Conservation (phyloP, 164 flowering plant genomes). For the Liriodendron chinense region DNA sequence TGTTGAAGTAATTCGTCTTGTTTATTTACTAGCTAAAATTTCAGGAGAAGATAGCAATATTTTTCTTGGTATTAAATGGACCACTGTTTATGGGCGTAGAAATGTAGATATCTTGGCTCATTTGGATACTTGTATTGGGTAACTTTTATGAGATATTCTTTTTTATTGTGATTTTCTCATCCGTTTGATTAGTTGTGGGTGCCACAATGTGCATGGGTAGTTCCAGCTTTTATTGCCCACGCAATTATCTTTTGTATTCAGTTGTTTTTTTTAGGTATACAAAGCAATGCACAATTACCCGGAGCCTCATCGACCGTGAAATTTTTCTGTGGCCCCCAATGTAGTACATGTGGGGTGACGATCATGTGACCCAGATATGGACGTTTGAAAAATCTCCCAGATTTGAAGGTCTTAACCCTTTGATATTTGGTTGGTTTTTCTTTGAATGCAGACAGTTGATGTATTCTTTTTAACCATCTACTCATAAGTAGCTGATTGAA, state of each 20-base stretch:
- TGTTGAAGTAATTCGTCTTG: too few species aligned
- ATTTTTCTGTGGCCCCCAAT: neutral
- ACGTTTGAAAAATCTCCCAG: neutral
- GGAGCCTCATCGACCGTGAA: too few species aligned
- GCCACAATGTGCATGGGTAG: conserved; percentile 5
- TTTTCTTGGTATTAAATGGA: too few species aligned
- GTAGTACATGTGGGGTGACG: too few species aligned
- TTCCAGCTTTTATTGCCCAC: conserved; percentile 16
- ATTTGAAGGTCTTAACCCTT: neutral
- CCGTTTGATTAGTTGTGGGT: conserved; percentile 5
- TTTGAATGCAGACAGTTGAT: neutral
- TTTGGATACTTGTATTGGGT: neutral
- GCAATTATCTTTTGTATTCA: neutral
- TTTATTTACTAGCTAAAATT: too few species aligned
- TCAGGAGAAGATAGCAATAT: too few species aligned
- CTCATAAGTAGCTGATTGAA: neutral
- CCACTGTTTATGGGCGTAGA: neutral
- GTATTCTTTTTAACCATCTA: neutral
- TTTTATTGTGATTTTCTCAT: neutral
- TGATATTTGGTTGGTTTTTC: neutral
- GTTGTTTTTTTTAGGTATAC: neutral
- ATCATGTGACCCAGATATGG: neutral
- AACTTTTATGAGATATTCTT: neutral
- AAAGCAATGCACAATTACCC: neutral
- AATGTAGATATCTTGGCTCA: neutral